Evolutionary conservation across 2,329 filamentous ascomycete species (phyloP), one percentile per base, ranked within the genome.

Genomic region (Exophiala spinifera): DNA sequence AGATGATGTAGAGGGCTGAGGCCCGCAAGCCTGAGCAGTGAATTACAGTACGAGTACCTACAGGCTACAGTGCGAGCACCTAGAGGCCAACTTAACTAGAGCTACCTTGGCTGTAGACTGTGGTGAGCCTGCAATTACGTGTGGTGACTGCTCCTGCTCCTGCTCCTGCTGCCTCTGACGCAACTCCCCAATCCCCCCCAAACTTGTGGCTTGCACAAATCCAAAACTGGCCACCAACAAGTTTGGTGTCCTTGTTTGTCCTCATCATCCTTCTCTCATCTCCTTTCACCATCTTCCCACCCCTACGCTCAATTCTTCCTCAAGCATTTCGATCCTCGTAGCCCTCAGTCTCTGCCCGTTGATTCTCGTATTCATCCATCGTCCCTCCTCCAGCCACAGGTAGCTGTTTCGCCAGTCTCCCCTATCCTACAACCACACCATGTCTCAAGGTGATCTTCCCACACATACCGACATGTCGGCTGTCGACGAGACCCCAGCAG

Each of bases 391-490:
- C 20, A 23, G 20, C 21, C 23, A 7, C 1, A 14, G 4, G 20
- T 23, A 44, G 20, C 20, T 25, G 42, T 15, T 25, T n/a, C 28
- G n/a, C 42, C 10, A 44, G 15, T n/a, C 42, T 44, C 42, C 8
- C 42, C 13, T n/a, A 10, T 25, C 42, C 42, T 15, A 21, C 23
- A 13, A 44, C n/a, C n/a, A n/a, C 42, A 11, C 42, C 14, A 44
- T 44, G 42, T 25, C 20, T 44, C 23, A 44, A 10, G 42, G 23
- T 21, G 20, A 23, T 21, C n/a, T 23, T 25, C 42, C 42, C 7
- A 23, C 42, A 23, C 42, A 44, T 15, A 25, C 42, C n/a, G 42
- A 44, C 42, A 25, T 44, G 42, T 44, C 42, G 20, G 28, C 42
- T 21, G n/a, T 25, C 20, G 21, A 44, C 20, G 21, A 51, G 28